phyloP scores from a whole-genome alignment of 164 flowering plant species.

The Magnolia officinalis region DNA sequence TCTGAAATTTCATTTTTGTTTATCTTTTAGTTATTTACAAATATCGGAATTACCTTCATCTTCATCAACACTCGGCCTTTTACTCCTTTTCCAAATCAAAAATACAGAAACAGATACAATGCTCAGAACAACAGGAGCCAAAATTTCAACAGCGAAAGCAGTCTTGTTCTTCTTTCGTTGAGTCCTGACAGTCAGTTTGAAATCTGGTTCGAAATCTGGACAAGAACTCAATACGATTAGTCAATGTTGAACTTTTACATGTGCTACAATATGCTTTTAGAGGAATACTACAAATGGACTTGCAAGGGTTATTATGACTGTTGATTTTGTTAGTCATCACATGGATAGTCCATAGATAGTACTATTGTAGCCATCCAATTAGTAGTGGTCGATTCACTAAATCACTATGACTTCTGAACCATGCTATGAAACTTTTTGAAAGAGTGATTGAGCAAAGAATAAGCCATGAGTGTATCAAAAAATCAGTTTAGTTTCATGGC shows the following conservation, averaged over 20 bases:
- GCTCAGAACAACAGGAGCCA: slow-evolving; percentile 37
- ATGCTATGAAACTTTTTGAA: too few relatives aligned
- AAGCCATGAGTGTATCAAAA: too few relatives aligned
- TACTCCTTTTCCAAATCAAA: slow-evolving; percentile 32
- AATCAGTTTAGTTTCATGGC: too few relatives aligned
- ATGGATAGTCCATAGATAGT: too few relatives aligned
- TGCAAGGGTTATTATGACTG: too few relatives aligned
- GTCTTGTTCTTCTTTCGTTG: slow-evolving; percentile 30
- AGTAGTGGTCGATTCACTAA: too few relatives aligned
- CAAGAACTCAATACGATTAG: neutral
- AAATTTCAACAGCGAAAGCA: slow-evolving; percentile 54
- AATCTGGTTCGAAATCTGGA: slow-evolving; percentile 39
- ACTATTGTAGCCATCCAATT: too few relatives aligned
- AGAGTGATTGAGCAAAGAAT: too few relatives aligned
- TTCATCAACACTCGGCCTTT: slow-evolving; percentile 18
- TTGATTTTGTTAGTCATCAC: too few relatives aligned
- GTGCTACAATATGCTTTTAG: neutral
- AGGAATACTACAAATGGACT: neutral
- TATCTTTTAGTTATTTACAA: neutral
- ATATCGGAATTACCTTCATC: slow-evolving; percentile 46
- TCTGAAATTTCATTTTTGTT: neutral
- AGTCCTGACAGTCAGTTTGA: too few relatives aligned
- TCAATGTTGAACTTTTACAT: neutral
- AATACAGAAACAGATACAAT: slow-evolving; percentile 20
- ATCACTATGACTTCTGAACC: too few relatives aligned